Base-by-base conservation (phyloP, 345 rosid genomes). In the Atalantia buxifolia region DNA sequence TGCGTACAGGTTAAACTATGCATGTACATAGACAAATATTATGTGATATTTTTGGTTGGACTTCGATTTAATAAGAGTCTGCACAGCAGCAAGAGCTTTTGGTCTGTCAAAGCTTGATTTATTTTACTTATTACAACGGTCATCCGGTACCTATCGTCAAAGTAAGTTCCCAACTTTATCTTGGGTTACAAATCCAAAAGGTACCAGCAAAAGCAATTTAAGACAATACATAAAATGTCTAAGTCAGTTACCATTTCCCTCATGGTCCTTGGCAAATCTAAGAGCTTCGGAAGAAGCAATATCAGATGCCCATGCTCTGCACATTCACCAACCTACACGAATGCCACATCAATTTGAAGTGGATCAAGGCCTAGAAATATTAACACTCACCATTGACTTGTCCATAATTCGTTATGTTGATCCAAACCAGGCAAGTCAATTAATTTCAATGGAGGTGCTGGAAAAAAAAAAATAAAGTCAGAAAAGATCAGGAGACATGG, bases 361-460 rank as follows among this genome's bases (percentile, higher is more conserved):
- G 36, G 72, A 74, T 30, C 42, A 30, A 80, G 74, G 68, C 68
- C 56, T 53, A 24, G 68, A 78, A 74, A 31, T 13, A 74, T 65
- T 30, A 55, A 40, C 72, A 25, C 92, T 84, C 77, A 95, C 98
- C 96, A 85, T 83, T 63, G 98, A 90, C 64, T 93, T 97, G 59
- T 95, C 99, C 85, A 92, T 87, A 81, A 88, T 88, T 77, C 2
- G 42, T 38, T 38, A 38, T 94, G 81, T 83, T 95, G 97, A 82
- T 94, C 98, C 84, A 95, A 76, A 80, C 99, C 98, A 74, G 99
- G 99, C 80, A 95, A 88, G 86, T 95, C 98, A 69, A 90, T 84
- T 79, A 95, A 84, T 82, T 94, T 95, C 78, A 95, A 71, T 5
- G 99, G 93, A n/a, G 98, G 99, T 74, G 99, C 99, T 92, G 96